Conservation (phyloP, 139 green algal species). For the Coccomyxa sp. region DNA sequence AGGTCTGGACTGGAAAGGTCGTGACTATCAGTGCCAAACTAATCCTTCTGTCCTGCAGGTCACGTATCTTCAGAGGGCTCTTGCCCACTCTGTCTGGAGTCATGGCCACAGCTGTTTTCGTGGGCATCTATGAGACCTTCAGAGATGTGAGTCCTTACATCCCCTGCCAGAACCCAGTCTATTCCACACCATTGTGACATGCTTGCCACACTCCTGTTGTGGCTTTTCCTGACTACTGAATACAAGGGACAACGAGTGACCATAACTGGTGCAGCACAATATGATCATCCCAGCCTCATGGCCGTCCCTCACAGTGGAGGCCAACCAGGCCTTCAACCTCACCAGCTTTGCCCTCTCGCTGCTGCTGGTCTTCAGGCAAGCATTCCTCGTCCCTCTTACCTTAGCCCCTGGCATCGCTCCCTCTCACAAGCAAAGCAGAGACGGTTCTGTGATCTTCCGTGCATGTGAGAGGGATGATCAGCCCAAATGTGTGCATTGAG, state of each 20-base stretch:
- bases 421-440: too few relatives aligned
- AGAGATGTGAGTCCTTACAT: neutral
- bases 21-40: neutral
- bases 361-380: slow-evolving; percentile 39
- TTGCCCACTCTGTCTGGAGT: neutral
- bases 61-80: neutral
- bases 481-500: too few relatives aligned
- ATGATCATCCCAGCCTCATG: neutral
- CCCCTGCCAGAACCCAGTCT: too few relatives aligned
- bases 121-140: neutral
- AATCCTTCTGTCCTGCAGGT: neutral
- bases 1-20: neutral
- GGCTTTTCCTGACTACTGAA: too few relatives aligned
- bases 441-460: too few relatives aligned
- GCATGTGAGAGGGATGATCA: too few relatives aligned
- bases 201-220: too few relatives aligned
- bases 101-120: neutral
- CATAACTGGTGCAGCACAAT: too few relatives aligned
- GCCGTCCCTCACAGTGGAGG: neutral
- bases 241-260: too few relatives aligned
- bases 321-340: slow-evolving; percentile 29
- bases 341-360: slow-evolving; percentile 49
- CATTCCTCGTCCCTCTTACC: too few relatives aligned
- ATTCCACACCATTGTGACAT: too few relatives aligned
- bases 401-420: too few relatives aligned